Evolutionary conservation across 345 rosid genomes (phyloP).

Genomic region (Aurinia saxatilis): DNA sequence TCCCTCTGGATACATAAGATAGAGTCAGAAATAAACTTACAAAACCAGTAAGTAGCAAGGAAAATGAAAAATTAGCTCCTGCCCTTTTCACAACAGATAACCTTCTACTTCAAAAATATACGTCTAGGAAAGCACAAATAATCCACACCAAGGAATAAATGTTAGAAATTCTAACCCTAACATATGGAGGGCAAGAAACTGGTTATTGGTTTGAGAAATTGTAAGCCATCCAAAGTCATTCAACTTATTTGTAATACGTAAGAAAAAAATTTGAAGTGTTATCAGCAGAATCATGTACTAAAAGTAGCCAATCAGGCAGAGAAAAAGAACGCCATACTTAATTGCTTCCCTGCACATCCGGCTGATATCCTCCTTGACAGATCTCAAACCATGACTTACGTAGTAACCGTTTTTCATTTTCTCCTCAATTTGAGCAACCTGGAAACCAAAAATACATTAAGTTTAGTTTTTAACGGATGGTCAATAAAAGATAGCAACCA

Average conservation of each 20-base stretch:
- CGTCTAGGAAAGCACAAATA: slow-evolving; percentile 13
- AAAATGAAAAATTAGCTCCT: not conserved
- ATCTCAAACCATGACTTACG: slow-evolving; percentile 67
- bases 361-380: slow-evolving; percentile 92
- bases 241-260: not conserved
- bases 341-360: slow-evolving; percentile 99
- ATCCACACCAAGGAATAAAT: not conserved
- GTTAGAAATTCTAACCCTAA: slow-evolving; percentile 8
- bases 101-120: slow-evolving; percentile 12
- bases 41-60: slow-evolving; percentile 6
- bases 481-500: not conserved
- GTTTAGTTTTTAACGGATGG: slow-evolving; percentile 12
- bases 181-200: not conserved
- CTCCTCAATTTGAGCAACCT: slow-evolving; percentile 86
- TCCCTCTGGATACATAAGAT: slow-evolving; percentile 49
- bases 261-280: not conserved
- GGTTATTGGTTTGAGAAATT: not conserved
- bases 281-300: not conserved
- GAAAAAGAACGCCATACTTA: slow-evolving; percentile 49
- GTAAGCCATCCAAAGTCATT: slow-evolving; percentile 3
- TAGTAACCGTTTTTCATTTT: slow-evolving; percentile 85
- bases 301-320: slow-evolving; percentile 1
- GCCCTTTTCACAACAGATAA: not conserved
- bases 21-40: slow-evolving; percentile 5
- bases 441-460: slow-evolving; percentile 22